Conservation (phyloP, 306 rosid species). For the Cucurbita pepo region DNA sequence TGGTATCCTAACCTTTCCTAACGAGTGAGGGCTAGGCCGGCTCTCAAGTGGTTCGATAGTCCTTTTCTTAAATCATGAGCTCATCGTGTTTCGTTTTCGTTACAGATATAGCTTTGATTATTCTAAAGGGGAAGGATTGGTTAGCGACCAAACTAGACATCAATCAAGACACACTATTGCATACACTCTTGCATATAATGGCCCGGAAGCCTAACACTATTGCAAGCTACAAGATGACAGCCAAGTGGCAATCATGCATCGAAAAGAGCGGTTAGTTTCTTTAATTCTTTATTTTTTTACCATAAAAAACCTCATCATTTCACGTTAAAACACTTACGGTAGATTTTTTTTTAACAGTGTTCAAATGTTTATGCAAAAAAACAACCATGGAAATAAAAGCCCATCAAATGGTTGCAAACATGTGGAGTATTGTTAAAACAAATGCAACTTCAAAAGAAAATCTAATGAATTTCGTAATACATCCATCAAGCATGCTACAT, state of each 20-base stretch:
- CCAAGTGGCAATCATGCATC: background rate
- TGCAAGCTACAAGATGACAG: background rate
- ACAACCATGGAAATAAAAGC: background rate
- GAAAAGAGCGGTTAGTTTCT: too few species aligned
- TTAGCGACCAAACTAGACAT: background rate
- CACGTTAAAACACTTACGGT: too few species aligned
- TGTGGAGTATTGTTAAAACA: background rate
- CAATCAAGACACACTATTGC: background rate
- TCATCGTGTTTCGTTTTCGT: too few species aligned
- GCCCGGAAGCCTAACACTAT: constrained; percentile 7
- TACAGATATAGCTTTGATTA: background rate
- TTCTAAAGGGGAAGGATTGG: background rate
- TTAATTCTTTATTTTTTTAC: too few species aligned
- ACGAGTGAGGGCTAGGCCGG: too few species aligned
- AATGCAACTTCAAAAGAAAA: background rate
- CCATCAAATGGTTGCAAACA: background rate
- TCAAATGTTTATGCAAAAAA: too few species aligned
- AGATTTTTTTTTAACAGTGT: too few species aligned
- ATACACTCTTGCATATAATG: constrained; percentile 12
- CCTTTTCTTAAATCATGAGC: too few species aligned
- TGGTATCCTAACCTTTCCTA: too few species aligned
- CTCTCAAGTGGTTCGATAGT: too few species aligned
- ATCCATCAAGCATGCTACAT: background rate
- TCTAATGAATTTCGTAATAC: background rate
- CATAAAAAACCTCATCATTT: too few species aligned